Percentiles rank a stretch among this genome's conserved stretches.
These are phyloP conservation scores for Termitomyces sp. DNA, from an alignment of 768 basidiomycete genomes.

Conservation along the genomic window DNA sequence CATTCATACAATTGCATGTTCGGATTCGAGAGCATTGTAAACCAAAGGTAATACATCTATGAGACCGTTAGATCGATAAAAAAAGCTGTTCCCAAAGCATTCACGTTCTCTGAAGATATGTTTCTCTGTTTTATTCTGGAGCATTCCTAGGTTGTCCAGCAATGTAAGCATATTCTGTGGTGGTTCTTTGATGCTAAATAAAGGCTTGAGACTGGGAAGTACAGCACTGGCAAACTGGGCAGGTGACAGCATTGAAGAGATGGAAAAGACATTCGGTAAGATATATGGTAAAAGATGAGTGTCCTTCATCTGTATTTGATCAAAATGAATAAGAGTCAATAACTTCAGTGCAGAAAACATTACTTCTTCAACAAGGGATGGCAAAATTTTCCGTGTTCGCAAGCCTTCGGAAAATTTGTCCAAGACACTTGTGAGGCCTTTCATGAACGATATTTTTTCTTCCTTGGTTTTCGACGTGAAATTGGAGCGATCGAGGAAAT, in stretches of 20 bases:
- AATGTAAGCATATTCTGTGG: constrained; percentile 96
- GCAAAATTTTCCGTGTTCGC: constrained; percentile 82
- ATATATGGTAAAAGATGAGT: constrained; percentile 89
- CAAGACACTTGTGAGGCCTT: constrained; percentile 76
- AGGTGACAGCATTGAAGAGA: constrained; percentile 71
- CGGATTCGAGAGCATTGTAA: constrained; percentile 95
- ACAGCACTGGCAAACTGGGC: constrained; percentile 78
- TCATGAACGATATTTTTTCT: constrained; percentile 96
- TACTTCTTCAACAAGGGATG: constrained; percentile 91
- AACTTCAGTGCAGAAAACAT: neutral
- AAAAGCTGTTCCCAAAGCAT: constrained; percentile 20
- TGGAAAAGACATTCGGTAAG: constrained; percentile 91
- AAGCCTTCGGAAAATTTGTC: constrained; percentile 85
- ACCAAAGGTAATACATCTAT: constrained; percentile 96
- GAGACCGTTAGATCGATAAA: constrained; percentile 3
- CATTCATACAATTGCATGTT: constrained; percentile 69
- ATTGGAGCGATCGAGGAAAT: constrained; percentile 92
- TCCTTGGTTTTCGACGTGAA: constrained; percentile 92
- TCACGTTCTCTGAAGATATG: constrained; percentile 82
- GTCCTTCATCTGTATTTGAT: constrained; percentile 81
- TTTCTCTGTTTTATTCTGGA: constrained; percentile 89
- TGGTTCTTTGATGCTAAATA: constrained; percentile 90
- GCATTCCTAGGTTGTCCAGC: constrained; percentile 79
- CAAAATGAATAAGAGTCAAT: neutral
- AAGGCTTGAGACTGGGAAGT: constrained; percentile 81